Evolutionary conservation across 2,329 filamentous ascomycete genomes (phyloP).

Genomic region (Colletotrichum tanaceti): DNA sequence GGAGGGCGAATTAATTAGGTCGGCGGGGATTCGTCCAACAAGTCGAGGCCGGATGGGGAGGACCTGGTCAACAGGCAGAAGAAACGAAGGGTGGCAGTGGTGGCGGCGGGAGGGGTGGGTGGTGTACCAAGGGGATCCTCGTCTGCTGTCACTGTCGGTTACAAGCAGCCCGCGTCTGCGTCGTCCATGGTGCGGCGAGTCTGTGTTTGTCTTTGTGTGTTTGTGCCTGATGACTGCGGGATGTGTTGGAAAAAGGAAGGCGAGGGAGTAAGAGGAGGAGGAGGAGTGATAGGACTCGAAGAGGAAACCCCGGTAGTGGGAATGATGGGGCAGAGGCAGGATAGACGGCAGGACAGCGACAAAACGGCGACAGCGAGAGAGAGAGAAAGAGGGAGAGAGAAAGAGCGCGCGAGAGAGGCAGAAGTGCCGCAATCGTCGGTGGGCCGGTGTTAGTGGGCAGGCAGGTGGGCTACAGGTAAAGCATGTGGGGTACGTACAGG

Average conservation of each 20-base stretch:
- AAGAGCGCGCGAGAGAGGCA: background rate
- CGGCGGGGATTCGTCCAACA: slow-evolving; percentile 22
- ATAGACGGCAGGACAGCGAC: background rate
- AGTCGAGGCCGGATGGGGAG: slow-evolving; percentile 29
- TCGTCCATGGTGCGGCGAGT: background rate
- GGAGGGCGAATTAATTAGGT: slow-evolving; percentile 19
- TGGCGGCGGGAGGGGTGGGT: slow-evolving; percentile 6
- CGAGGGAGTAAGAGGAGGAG: no score
- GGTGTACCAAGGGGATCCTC: background rate
- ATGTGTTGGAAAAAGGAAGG: no score
- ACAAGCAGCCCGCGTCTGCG: no score
- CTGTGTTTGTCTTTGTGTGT: no score
- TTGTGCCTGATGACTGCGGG: no score
- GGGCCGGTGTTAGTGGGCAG: slow-evolving; percentile 12
- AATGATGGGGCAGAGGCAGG: no score
- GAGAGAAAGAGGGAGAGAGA: background rate
- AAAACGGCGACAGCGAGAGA: background rate
- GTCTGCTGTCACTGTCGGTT: no score
- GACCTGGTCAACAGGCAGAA: slow-evolving; percentile 40
- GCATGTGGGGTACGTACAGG: slow-evolving; percentile 22
- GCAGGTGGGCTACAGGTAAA: no score
- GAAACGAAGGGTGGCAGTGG: slow-evolving; percentile 30
- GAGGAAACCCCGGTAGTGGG: no score
- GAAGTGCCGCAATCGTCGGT: slow-evolving; percentile 39
- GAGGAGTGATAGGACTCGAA: no score